A percentile compares a stretch with the other conserved stretches of the same genome.
phyloP scores from a whole-genome alignment of 2,329 filamentous ascomycete species.

The Fusarium nisikadoi region DNA sequence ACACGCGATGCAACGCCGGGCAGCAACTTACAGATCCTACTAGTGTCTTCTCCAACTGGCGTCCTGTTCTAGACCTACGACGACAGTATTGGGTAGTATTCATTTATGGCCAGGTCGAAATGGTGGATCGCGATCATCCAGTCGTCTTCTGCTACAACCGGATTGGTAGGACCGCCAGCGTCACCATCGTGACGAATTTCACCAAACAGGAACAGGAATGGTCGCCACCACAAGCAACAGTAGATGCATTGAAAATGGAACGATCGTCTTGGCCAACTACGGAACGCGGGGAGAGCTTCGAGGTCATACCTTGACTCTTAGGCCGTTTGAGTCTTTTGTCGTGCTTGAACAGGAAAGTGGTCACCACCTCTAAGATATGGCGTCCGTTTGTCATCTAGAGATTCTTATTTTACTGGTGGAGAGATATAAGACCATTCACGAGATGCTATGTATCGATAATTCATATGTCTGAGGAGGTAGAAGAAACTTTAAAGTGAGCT shows the following conservation, averaged over 20 bases:
- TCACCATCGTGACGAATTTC: neutral
- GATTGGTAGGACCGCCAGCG: neutral
- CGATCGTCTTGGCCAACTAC: neutral
- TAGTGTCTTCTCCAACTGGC: neutral
- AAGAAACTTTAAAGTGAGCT: neutral
- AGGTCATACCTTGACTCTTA: neutral
- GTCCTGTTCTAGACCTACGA: neutral
- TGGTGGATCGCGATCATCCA: neutral
- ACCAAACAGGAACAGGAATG: neutral
- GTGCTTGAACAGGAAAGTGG: neutral
- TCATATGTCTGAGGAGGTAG: neutral
- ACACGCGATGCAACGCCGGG: neutral
- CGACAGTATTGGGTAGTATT: neutral
- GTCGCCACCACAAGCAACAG: neutral
- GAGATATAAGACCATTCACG: neutral
- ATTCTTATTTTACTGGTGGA: neutral
- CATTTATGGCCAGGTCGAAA: neutral
- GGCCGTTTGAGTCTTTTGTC: neutral
- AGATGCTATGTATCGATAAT: neutral
- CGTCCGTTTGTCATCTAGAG: neutral
- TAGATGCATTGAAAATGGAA: neutral
- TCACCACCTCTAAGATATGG: neutral
- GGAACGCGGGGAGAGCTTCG: neutral
- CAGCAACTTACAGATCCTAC: neutral
- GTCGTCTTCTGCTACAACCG: neutral